phyloP scores from a whole-genome alignment of 139 green algal species.

The Trebouxia sp. region DNA sequence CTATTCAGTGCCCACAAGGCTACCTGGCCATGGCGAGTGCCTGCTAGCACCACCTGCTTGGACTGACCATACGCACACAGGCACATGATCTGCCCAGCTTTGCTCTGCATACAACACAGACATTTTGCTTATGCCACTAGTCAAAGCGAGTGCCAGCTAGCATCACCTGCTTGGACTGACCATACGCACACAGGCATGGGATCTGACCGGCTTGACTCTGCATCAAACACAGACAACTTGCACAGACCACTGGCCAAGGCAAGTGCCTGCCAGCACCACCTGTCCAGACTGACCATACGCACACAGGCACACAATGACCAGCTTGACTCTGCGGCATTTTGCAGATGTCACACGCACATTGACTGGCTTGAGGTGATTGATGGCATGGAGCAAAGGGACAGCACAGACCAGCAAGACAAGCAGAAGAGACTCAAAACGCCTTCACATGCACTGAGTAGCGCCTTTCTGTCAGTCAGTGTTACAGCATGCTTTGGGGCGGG shows the following conservation, averaged over 20 bases:
- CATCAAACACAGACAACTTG: neutral
- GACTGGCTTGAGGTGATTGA: too few relatives aligned
- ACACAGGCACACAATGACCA: too few relatives aligned
- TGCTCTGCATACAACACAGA: neutral
- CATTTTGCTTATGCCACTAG: too few relatives aligned
- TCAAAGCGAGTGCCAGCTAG: neutral
- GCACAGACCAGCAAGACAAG: too few relatives aligned
- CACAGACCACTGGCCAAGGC: neutral
- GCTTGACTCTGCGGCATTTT: neutral
- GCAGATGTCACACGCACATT: neutral
- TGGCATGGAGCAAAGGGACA: too few relatives aligned
- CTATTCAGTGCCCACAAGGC: neutral
- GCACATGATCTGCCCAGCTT: neutral
- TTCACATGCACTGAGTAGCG: too few relatives aligned
- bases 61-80: neutral
- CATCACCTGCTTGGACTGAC: neutral
- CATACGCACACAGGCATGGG: neutral
- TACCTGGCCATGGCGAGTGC: neutral
- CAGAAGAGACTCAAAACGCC: too few relatives aligned
- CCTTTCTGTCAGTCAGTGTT: too few relatives aligned
- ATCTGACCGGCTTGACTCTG: neutral
- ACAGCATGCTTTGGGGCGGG: too few relatives aligned
- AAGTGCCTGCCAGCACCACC: too few relatives aligned
- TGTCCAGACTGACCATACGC: too few relatives aligned
- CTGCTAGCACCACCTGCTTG: conserved; percentile 3